Conservation (phyloP, 2,329 filamentous ascomycete species). For the Ascochyta pisi region DNA sequence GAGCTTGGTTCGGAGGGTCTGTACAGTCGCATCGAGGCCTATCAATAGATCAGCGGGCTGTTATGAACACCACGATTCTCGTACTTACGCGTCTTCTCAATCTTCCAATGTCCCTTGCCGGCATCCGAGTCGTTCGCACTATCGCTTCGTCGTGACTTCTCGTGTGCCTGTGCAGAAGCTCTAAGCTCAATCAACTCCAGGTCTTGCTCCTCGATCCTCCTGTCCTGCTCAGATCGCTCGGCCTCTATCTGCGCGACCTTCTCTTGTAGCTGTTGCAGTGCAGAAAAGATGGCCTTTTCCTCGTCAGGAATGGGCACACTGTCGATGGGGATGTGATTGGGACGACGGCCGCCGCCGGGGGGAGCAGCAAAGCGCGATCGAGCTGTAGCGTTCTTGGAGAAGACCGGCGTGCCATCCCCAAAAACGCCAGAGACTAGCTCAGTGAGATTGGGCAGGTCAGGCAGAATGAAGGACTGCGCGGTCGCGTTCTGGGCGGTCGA, state of each 20-base stretch:
- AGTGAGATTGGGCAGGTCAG: constrained; percentile 66
- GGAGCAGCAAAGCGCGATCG: constrained; percentile 63
- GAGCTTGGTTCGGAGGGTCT: constrained; percentile 66
- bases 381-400: constrained; percentile 58
- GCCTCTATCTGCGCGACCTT: constrained; percentile 64
- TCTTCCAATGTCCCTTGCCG: constrained; percentile 46
- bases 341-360: constrained; percentile 36
- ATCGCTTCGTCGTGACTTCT: constrained; percentile 52
- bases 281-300: constrained; percentile 69
- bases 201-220: constrained; percentile 59
- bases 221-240: constrained; percentile 60
- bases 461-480: constrained; percentile 66
- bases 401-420: constrained; percentile 64
- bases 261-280: constrained; percentile 64
- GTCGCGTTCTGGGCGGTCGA: constrained; percentile 58
- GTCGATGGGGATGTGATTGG: constrained; percentile 57
- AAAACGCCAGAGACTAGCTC: constrained; percentile 67
- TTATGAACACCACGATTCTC: not conserved
- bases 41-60: constrained; percentile 20
- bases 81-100: constrained; percentile 65
- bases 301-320: constrained; percentile 65
- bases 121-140: constrained; percentile 59
- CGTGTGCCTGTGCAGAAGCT: constrained; percentile 53
- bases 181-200: constrained; percentile 60
- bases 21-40: constrained; percentile 67